Evolutionary conservation across 176 grass and related monocot genomes (phyloP).

Genomic region (Eleusine coracana): DNA sequence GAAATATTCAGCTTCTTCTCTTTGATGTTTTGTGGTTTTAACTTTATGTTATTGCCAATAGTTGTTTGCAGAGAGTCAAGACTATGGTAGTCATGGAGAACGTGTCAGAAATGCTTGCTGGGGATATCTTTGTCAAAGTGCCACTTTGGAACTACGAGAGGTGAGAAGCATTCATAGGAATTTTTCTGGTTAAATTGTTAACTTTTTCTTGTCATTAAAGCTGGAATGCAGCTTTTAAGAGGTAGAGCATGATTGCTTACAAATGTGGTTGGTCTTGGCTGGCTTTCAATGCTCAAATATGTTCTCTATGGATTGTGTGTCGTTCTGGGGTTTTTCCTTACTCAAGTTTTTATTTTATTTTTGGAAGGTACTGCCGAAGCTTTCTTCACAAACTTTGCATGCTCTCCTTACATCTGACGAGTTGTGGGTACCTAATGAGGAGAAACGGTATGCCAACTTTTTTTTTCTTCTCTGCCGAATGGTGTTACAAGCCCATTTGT

Average conservation of each 20-base stretch:
- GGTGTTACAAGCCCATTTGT: constrained; percentile 27
- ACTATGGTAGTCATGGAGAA: constrained; percentile 91
- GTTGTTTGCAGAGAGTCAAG: constrained; percentile 98
- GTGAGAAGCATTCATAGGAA: constrained; percentile 22
- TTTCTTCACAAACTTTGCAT: constrained; percentile 98
- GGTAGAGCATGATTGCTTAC: constrained; percentile 11
- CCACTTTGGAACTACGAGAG: constrained; percentile 83
- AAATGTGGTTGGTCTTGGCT: neutral
- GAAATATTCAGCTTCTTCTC: neutral
- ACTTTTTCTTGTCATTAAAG: neutral
- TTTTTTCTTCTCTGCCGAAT: constrained; percentile 25
- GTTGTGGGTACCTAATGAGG: constrained; percentile 97
- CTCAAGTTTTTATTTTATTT: constrained; percentile 42
- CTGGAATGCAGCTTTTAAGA: neutral
- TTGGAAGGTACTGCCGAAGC: constrained; percentile 86
- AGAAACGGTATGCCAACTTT: constrained; percentile 79
- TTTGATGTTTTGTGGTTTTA: neutral
- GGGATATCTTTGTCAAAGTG: constrained; percentile 99
- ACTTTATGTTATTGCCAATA: constrained; percentile 25
- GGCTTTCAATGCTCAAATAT: constrained; percentile 5
- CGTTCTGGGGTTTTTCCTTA: neutral
- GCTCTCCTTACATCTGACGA: constrained; percentile 83
- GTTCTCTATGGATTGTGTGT: neutral
- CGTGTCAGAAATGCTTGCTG: constrained; percentile 96
- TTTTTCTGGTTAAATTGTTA: constrained; percentile 20